A percentile compares a stretch with the other conserved stretches of the same genome.
These are phyloP conservation scores for Penicillium sp. DNA, from an alignment of 2,329 filamentous ascomycete species.

Conservation along the genomic window DNA sequence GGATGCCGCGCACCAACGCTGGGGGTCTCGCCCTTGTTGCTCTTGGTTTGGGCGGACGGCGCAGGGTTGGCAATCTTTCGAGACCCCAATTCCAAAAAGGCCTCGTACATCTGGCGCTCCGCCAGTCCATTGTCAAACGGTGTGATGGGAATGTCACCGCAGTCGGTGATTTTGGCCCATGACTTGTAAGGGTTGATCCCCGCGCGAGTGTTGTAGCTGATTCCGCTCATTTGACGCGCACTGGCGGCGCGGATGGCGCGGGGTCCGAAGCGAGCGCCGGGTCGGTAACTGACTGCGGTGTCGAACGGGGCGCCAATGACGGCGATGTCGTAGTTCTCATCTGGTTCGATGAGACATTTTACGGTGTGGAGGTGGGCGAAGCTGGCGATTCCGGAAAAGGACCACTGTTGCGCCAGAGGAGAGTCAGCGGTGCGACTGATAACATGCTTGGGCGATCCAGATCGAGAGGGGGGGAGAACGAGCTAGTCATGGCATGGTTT, in stretches of 20 bases:
- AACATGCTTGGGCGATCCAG: neutral
- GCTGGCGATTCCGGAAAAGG: conserved; percentile 67
- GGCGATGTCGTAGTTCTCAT: conserved; percentile 62
- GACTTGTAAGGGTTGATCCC: conserved; percentile 75
- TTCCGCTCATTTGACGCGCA: conserved; percentile 69
- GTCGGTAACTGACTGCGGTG: conserved; percentile 64
- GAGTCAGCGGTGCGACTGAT: neutral
- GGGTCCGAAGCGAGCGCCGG: conserved; percentile 74
- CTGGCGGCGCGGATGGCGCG: conserved; percentile 81
- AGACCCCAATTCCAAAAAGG: conserved; percentile 63
- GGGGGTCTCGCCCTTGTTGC: conserved; percentile 10
- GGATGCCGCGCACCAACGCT: conserved; percentile 35
- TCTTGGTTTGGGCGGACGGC: conserved; percentile 14
- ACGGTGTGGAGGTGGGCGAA: conserved; percentile 66
- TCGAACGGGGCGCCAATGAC: conserved; percentile 70
- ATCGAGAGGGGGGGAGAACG: neutral
- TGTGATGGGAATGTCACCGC: conserved; percentile 81
- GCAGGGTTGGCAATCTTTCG: conserved; percentile 33
- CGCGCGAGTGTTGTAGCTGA: conserved; percentile 77
- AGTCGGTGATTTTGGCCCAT: conserved; percentile 77
- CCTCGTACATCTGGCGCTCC: conserved; percentile 74
- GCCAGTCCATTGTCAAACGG: conserved; percentile 83
- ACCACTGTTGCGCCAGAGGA: conserved; percentile 43
- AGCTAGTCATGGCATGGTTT: neutral
- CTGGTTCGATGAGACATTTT: conserved; percentile 63